phyloP scores from a whole-genome alignment of 225 moss, liverwort and hornwort species.

The Bryum argenteum region DNA sequence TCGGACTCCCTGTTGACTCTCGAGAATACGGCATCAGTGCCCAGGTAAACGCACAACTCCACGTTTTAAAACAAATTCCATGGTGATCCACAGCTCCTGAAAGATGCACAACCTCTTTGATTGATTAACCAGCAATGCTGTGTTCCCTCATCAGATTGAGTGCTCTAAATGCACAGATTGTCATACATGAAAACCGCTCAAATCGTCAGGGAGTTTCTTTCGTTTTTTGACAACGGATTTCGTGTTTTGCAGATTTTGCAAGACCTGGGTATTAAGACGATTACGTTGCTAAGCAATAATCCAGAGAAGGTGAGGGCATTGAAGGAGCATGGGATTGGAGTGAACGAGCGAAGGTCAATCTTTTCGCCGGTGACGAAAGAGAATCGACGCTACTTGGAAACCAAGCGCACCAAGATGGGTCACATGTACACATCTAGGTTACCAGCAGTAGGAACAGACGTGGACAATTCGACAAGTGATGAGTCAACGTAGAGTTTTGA shows the following conservation, averaged over 20 bases:
- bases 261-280: slow-evolving; percentile 81
- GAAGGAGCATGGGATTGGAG: slow-evolving; percentile 72
- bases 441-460: slow-evolving; percentile 47
- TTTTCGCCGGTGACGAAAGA: slow-evolving; percentile 82
- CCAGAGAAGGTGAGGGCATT: slow-evolving; percentile 85
- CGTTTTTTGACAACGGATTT: not conserved
- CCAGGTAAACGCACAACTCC: slow-evolving; percentile 52
- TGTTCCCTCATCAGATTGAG: too few relatives aligned
- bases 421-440: slow-evolving; percentile 79
- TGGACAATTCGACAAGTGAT: not conserved
- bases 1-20: slow-evolving; percentile 94
- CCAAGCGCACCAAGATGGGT: slow-evolving; percentile 90
- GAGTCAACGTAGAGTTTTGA: slow-evolving; percentile 23
- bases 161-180: too few relatives aligned
- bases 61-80: not conserved
- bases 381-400: slow-evolving; percentile 90
- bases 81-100: too few relatives aligned
- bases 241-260: slow-evolving; percentile 64
- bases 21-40: slow-evolving; percentile 97
- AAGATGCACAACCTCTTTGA: too few relatives aligned
- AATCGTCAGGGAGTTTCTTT: not conserved
- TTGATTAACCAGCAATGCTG: too few relatives aligned
- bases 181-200: too few relatives aligned
- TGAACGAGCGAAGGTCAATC: slow-evolving; percentile 78
- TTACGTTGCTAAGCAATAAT: slow-evolving; percentile 90